Base-by-base conservation (phyloP, 495 filamentous ascomycete species). In the Halenospora varia region DNA sequence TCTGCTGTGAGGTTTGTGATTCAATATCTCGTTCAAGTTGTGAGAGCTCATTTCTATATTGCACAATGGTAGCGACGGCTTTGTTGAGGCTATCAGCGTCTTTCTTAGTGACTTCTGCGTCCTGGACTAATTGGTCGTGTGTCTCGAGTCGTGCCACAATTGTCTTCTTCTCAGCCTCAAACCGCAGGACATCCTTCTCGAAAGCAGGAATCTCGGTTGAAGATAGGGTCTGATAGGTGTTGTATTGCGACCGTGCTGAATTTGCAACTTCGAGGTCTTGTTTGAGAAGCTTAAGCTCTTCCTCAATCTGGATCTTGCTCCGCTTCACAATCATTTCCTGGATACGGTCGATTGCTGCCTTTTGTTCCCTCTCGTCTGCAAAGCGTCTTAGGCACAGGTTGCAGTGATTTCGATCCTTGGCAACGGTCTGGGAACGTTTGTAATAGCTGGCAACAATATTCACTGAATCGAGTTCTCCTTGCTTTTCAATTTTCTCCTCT, bases 11-110 rank as follows among this genome's bases (percentile, higher is more conserved):
- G 10, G 81, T 75, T 25, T 92, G 75, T 50, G 88, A 82, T 58
- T 85, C 74, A 50, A 95, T 85, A 64, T 96, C 85, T 52, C 73
- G 72, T 62, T 88, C 77, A 47, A 87, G 82, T 25, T 82, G 81
- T 35, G 77, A 73, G 51, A 94, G 86, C 29, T 96, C 90, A 49
- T 76, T 78, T 62, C 80, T 74, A 41, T 86, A 85, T 68, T 88
- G 85, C 20, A 80, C 74, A 59, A 97, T 96, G 59, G 82, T 88
- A 51, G 77, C 76, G 2, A 96, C 88, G 1, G 88, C 88, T 61
- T 87, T 89, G 48, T 76, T 77, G 41, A 97, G 77, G 18, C 81
- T 75, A 61, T 96, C 90, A 10, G 89, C 75, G 47, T 96, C 90
- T 58, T 82, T 78, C 67, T 83, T 89, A 44, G 78, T 81, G 23